phyloP scores from a whole-genome alignment of 257 asterid genomes.

The Solanum tarijense region DNA sequence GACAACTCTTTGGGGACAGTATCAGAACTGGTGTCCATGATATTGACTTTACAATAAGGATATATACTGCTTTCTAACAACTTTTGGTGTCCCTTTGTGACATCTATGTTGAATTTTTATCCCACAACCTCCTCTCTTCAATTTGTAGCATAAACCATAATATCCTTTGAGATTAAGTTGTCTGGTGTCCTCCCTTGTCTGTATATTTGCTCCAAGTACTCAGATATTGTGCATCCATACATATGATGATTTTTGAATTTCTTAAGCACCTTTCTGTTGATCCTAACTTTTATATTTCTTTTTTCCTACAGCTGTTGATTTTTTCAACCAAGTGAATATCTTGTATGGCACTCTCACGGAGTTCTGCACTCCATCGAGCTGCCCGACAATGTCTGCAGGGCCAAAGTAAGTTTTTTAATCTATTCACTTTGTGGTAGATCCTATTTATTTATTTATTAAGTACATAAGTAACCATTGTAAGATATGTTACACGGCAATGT shows the following conservation, averaged over 20 bases:
- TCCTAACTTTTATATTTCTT: not conserved
- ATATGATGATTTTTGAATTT: slow-evolving; percentile 14
- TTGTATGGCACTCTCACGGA: slow-evolving; percentile 89
- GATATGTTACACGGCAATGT: not conserved
- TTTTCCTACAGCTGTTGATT: slow-evolving; percentile 62
- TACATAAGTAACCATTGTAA: not conserved
- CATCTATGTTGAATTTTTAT: not conserved
- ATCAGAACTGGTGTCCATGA: not conserved
- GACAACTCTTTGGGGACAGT: not conserved
- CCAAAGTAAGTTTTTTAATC: slow-evolving; percentile 54
- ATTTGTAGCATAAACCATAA: not conserved
- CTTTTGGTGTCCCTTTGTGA: not conserved
- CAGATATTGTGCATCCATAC: not conserved
- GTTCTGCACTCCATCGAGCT: slow-evolving; percentile 78
- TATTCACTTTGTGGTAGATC: not conserved
- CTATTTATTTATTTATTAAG: not conserved
- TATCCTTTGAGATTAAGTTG: not conserved
- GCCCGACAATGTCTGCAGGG: slow-evolving; percentile 95
- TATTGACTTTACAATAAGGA: not conserved
- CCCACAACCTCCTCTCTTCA: not conserved
- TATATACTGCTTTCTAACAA: not conserved
- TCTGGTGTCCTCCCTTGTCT: not conserved
- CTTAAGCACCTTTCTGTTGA: not conserved
- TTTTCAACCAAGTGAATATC: slow-evolving; percentile 91
- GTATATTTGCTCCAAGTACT: not conserved